Evolutionary conservation across 2,329 filamentous ascomycete species (phyloP).

Genomic region (Pseudogymnoascus sp.): DNA sequence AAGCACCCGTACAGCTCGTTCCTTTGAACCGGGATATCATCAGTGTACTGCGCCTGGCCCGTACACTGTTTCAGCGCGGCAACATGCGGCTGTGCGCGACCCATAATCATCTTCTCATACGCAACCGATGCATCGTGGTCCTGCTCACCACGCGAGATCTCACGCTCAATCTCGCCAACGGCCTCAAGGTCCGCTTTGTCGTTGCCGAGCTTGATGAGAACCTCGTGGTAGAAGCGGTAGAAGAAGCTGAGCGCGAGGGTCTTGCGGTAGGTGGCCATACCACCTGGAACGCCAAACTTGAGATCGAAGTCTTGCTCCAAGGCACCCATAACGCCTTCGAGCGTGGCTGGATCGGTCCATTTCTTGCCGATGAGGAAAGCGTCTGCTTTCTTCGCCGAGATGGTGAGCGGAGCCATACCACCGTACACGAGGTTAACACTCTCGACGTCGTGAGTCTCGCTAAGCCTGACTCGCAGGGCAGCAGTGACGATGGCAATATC

Average conservation of each 20-base stretch:
- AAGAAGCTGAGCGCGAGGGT: conserved; percentile 89
- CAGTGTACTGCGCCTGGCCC: conserved; percentile 91
- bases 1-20: conserved; percentile 87
- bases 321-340: conserved; percentile 84
- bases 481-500: conserved; percentile 97
- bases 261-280: conserved; percentile 95
- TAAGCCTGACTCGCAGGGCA: conserved; percentile 67
- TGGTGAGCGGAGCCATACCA: conserved; percentile 87
- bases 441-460: conserved; percentile 60
- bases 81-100: conserved; percentile 78
- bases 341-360: conserved; percentile 70
- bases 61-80: conserved; percentile 90
- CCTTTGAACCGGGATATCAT: conserved; percentile 79
- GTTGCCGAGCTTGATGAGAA: conserved; percentile 54
- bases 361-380: conserved; percentile 68
- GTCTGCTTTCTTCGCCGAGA: conserved; percentile 73
- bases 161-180: conserved; percentile 75
- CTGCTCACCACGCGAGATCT: conserved; percentile 70
- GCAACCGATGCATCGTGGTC: conserved; percentile 67
- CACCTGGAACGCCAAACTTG: conserved; percentile 82
- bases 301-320: conserved; percentile 87
- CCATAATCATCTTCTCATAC: conserved; percentile 75
- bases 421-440: conserved; percentile 80
- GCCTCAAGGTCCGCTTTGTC: conserved; percentile 50
- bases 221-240: conserved; percentile 92